These are phyloP conservation scores for Microdochium nivale DNA, from an alignment of 2,329 filamentous ascomycete genomes.

Conservation along the genomic window DNA sequence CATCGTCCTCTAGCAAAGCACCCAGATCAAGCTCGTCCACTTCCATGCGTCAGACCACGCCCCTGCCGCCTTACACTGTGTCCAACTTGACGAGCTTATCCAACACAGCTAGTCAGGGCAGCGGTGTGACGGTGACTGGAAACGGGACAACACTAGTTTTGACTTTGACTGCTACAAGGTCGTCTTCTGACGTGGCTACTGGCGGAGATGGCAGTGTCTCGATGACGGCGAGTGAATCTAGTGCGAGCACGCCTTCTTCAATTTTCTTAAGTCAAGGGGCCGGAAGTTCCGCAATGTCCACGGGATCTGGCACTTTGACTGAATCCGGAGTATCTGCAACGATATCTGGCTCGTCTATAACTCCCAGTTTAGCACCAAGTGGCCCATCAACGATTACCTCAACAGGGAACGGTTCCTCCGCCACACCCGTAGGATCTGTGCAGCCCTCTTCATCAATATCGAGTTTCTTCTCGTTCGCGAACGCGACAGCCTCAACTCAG, in stretches of 20 bases:
- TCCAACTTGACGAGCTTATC: background rate
- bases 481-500: no score
- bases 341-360: background rate
- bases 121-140: background rate
- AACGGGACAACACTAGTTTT: background rate
- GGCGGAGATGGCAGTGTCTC: background rate
- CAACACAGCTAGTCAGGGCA: background rate
- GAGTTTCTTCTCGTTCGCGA: no score
- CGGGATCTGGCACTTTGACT: background rate
- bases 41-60: slow-evolving; percentile 2
- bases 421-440: no score
- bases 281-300: background rate
- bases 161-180: background rate
- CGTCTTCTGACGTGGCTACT: background rate
- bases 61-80: background rate
- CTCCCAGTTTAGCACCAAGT: background rate
- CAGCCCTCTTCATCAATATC: no score
- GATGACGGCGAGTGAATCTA: background rate
- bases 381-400: background rate
- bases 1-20: background rate
- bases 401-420: no score
- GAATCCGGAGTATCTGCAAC: background rate
- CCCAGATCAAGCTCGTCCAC: background rate
- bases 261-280: background rate
- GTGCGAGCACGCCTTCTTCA: background rate